A percentile compares a stretch with the other conserved stretches of the same genome.
Evolutionary conservation across 345 rosid species (phyloP).

Genomic region (Dipteronia dyeriana): DNA sequence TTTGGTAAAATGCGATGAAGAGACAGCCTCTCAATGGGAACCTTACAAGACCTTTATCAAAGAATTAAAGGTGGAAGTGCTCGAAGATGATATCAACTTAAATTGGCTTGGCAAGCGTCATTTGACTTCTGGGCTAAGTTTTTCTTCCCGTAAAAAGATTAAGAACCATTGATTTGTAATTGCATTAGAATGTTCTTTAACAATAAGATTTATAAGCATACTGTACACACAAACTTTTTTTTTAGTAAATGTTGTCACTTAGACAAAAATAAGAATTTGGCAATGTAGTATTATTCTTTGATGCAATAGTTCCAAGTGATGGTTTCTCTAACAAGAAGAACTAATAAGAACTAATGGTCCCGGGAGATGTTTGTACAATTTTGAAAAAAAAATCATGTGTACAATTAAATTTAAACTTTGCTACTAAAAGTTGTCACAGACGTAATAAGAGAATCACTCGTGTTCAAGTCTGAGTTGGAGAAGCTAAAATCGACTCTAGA

Average conservation of each 20-base stretch:
- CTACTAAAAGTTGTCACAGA: conserved; percentile 4
- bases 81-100: conserved; percentile 20
- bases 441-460: conserved; percentile 13
- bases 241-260: too few species aligned
- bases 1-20: conserved; percentile 56
- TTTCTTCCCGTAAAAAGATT: background rate
- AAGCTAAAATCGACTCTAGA: conserved; percentile 26
- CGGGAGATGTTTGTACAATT: too few species aligned
- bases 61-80: conserved; percentile 8
- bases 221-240: too few species aligned
- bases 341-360: too few species aligned
- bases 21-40: conserved; percentile 44
- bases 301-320: too few species aligned
- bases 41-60: conserved; percentile 11
- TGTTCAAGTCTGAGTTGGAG: conserved; percentile 20
- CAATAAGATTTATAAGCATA: too few species aligned
- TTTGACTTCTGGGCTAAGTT: background rate
- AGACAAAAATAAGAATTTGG: too few species aligned
- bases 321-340: too few species aligned
- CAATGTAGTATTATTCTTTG: too few species aligned
- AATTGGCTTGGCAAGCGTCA: conserved; percentile 22
- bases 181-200: too few species aligned
- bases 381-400: too few species aligned
- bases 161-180: background rate
- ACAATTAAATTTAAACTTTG: background rate